These are phyloP conservation scores for Thelonectria blattea DNA, from an alignment of 2,329 filamentous ascomycete species.

Conservation along the genomic window DNA sequence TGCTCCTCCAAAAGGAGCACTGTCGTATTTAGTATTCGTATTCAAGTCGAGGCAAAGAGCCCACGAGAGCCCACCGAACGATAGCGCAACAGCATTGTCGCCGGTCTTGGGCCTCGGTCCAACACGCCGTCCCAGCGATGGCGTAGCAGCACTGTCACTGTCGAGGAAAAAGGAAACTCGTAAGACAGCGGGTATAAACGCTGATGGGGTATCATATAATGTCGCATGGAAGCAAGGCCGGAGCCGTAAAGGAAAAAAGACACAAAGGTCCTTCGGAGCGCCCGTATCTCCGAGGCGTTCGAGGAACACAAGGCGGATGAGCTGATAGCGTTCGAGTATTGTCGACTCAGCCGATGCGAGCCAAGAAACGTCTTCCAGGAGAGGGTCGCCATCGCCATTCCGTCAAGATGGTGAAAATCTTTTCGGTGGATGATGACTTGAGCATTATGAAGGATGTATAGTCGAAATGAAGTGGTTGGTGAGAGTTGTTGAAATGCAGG, in stretches of 20 bases:
- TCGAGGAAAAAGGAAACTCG: slow-evolving; percentile 51
- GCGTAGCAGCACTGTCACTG: slow-evolving; percentile 62
- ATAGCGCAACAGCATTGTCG: slow-evolving; percentile 64
- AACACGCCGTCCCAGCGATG: slow-evolving; percentile 62
- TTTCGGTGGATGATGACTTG: not conserved
- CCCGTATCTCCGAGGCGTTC: slow-evolving; percentile 3
- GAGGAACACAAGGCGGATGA: slow-evolving; percentile 20
- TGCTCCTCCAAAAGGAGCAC: not conserved
- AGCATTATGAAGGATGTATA: not conserved
- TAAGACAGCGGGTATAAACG: slow-evolving; percentile 53
- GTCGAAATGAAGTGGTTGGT: slow-evolving; percentile 26
- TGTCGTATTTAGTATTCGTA: not conserved
- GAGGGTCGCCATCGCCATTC: slow-evolving; percentile 49
- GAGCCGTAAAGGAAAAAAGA: slow-evolving; percentile 24
- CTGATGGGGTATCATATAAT: slow-evolving; percentile 52
- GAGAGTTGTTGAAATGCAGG: slow-evolving; percentile 40
- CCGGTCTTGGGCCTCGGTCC: slow-evolving; percentile 51
- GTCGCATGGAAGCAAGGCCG: slow-evolving; percentile 31
- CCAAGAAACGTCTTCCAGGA: slow-evolving; percentile 27
- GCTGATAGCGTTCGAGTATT: slow-evolving; percentile 62
- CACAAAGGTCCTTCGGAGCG: slow-evolving; percentile 20
- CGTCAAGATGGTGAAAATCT: not conserved
- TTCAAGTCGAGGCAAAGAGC: slow-evolving; percentile 42
- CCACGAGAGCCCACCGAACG: slow-evolving; percentile 55
- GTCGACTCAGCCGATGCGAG: slow-evolving; percentile 44